Evolutionary conservation across 2,329 filamentous ascomycete species (phyloP).

Genomic region (Blumeriella jaapii): DNA sequence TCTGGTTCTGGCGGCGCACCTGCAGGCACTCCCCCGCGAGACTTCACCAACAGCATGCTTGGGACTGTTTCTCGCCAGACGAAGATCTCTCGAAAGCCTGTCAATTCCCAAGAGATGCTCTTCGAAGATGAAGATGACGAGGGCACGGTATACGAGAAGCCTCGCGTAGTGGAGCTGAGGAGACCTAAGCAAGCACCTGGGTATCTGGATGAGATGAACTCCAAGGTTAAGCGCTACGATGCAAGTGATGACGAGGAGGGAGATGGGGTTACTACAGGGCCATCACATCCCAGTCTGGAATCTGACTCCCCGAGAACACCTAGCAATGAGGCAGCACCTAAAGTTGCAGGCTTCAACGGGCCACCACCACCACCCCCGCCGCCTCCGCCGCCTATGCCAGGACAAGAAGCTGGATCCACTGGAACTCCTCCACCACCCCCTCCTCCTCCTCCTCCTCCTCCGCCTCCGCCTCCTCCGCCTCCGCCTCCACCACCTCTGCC

Average conservation of each 20-base stretch:
- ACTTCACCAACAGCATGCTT: constrained; percentile 62
- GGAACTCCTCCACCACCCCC: constrained; percentile 30
- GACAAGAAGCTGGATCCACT: constrained; percentile 22
- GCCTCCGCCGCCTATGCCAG: constrained; percentile 31
- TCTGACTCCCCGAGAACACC: constrained; percentile 49
- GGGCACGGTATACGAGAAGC: constrained; percentile 52
- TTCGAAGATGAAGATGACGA: constrained; percentile 34
- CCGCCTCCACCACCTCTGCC: constrained; percentile 34
- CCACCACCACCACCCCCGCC: constrained; percentile 29
- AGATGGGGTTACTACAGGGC: constrained; percentile 60
- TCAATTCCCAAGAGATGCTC: constrained; percentile 29
- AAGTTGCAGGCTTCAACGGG: constrained; percentile 23
- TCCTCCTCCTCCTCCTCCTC: constrained; percentile 31
- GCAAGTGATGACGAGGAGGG: constrained; percentile 37
- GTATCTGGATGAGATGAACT: constrained; percentile 60
- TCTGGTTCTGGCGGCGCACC: constrained; percentile 28
- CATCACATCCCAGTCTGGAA: constrained; percentile 65
- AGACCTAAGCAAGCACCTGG: constrained; percentile 49
- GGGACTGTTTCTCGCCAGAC: constrained; percentile 57
- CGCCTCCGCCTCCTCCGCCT: constrained; percentile 31
- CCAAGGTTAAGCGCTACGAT: constrained; percentile 63
- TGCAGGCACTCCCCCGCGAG: constrained; percentile 38
- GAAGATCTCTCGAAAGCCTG: constrained; percentile 43
- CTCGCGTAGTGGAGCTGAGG: constrained; percentile 66
- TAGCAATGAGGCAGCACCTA: constrained; percentile 23